Conservation (phyloP, 2,329 filamentous ascomycete genomes). For the Fusarium transvaalense region DNA sequence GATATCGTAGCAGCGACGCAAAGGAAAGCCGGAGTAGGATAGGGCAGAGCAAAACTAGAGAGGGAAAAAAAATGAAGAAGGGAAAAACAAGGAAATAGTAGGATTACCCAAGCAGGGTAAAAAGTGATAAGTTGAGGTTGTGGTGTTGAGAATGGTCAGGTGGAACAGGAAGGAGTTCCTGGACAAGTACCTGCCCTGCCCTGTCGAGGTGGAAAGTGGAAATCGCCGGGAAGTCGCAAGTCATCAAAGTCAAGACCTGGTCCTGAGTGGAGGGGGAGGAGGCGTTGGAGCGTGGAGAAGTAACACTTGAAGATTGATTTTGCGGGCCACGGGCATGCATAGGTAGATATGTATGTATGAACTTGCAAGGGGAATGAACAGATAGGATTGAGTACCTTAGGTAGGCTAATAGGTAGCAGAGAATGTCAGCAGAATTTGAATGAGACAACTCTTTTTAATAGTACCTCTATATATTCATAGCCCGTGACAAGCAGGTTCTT, state of each 20-base stretch:
- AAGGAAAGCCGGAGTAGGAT: conserved; percentile 5
- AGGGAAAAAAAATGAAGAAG: background rate
- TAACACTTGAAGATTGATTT: conserved; percentile 30
- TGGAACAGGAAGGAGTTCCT: conserved; percentile 37
- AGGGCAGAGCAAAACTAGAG: background rate
- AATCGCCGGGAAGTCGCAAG: conserved; percentile 37
- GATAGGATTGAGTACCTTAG: background rate
- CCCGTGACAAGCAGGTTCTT: background rate
- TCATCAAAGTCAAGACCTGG: conserved; percentile 8
- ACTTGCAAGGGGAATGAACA: conserved; percentile 15
- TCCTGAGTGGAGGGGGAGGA: conserved; percentile 33
- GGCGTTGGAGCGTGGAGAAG: conserved; percentile 40
- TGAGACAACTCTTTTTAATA: background rate
- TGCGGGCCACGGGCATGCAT: conserved; percentile 33
- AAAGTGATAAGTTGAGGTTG: conserved; percentile 32
- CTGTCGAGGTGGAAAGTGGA: conserved; percentile 35
- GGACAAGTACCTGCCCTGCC: conserved; percentile 36
- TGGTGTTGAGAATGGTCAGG: conserved; percentile 41
- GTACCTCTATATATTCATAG: background rate
- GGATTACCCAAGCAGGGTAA: conserved; percentile 11
- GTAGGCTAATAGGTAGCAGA: no score
- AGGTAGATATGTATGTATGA: no score
- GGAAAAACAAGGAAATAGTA: conserved; percentile 4
- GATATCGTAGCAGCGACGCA: conserved; percentile 9
- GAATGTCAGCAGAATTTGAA: background rate